Evolutionary conservation across 148 eudicot species (phyloP), one percentile per base, ranked within the genome.

Genomic region (Hydrangea macrophylla): DNA sequence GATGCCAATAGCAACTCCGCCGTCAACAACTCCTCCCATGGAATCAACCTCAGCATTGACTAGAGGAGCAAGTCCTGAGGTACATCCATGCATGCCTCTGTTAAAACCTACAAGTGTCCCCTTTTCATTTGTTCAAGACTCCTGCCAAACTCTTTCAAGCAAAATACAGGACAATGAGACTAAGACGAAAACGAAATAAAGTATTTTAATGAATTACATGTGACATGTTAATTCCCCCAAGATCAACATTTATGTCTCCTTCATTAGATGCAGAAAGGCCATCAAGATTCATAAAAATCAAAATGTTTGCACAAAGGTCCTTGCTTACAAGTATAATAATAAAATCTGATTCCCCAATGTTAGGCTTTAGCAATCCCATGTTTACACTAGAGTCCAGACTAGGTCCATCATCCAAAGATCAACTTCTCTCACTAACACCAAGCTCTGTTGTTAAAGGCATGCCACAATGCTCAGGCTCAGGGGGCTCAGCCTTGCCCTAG

Each of bases 11-110:
- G 84, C 96, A 78, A 85, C 86, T 79, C 92, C 95, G 58, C 83
- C 79, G 40, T 94, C 96, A 80, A 90, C 86, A 85, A 89, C 82
- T 75, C 92, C 92, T 66, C 97, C 97, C 99, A 95, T 95, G 88
- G 90, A 90, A 84, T 87, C 94, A 81, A 89, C 84, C 83, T 84
- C 90, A 72, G 93, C 96, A 91, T 91, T 85, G 84, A 91, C 90
- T 71, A 89, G 70, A 77, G 75, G 73, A 84, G 81, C 50, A 83
- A 72, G 82, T 60, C 81, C 78, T 68, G 81, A 73, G 82, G 85
- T 76, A 77, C 75, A 91, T 83, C 89, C 90, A 91, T 87, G 92
- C 96, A 87, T 86, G 79, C 87, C 92, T 73, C 62, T 66, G 63
- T 50, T 61, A 69, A 73, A 69, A 73, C 73, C 82, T 76, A 83